phyloP scores from a whole-genome alignment of 2,329 filamentous ascomycete genomes.

The Colletotrichum phormii region DNA sequence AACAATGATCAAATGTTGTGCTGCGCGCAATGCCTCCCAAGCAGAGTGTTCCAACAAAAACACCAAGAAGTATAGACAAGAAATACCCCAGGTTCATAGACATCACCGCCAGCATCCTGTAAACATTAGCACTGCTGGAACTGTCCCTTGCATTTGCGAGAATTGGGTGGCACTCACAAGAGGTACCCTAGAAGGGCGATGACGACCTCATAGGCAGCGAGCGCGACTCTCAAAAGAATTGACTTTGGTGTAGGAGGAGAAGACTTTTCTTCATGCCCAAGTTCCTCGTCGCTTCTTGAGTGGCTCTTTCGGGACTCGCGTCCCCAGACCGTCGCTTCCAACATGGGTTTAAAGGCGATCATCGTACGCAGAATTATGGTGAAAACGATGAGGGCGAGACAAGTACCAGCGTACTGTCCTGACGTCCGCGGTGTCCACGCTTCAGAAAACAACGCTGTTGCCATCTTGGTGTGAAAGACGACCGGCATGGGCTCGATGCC shows the following conservation, averaged over 20 bases:
- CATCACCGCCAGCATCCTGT: slow-evolving; percentile 87
- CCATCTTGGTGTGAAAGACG: slow-evolving; percentile 26
- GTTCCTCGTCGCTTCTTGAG: neutral
- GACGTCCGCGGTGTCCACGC: slow-evolving; percentile 2
- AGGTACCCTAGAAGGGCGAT: slow-evolving; percentile 67
- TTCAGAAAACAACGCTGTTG: slow-evolving; percentile 1
- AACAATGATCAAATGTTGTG: slow-evolving; percentile 30
- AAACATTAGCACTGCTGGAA: neutral
- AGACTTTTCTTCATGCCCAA: neutral
- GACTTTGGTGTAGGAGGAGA: neutral
- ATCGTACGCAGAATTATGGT: slow-evolving; percentile 20
- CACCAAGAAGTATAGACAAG: slow-evolving; percentile 74
- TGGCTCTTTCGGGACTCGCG: neutral
- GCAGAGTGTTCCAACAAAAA: slow-evolving; percentile 80
- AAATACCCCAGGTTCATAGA: slow-evolving; percentile 83
- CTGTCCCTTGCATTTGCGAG: neutral
- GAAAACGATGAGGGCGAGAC: slow-evolving; percentile 3
- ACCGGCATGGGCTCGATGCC: slow-evolving; percentile 2
- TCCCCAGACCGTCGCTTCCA: slow-evolving; percentile 15
- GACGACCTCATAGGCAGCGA: slow-evolving; percentile 5
- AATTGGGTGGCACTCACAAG: slow-evolving; percentile 71
- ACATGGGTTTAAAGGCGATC: slow-evolving; percentile 18
- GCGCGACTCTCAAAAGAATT: neutral
- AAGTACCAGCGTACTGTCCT: slow-evolving; percentile 14
- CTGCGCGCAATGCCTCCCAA: slow-evolving; percentile 59